These are phyloP conservation scores for Triglochin maritima DNA, from an alignment of 106 monocot genomes.

Conservation along the genomic window DNA sequence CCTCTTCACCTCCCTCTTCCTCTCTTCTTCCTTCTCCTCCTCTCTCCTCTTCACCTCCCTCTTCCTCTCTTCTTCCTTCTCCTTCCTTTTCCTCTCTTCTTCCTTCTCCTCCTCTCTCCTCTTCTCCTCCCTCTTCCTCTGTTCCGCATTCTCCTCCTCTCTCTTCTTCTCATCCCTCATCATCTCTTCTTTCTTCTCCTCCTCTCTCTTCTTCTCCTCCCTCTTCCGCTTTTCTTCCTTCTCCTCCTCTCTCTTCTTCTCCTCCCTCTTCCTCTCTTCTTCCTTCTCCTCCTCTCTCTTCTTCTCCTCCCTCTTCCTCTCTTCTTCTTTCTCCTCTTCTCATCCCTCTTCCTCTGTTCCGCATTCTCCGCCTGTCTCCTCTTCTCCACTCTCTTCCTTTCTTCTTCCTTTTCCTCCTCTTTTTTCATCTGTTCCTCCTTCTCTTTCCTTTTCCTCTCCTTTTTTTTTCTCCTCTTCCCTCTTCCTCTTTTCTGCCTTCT, in stretches of 20 bases:
- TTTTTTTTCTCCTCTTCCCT: slow-evolving; percentile 1
- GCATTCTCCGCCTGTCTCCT: slow-evolving; percentile 17
- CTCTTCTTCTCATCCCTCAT: slow-evolving; percentile 3
- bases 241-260: too few species aligned
- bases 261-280: too few species aligned
- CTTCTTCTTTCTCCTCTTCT: not conserved
- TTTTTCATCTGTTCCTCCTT: slow-evolving; percentile 19
- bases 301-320: not conserved
- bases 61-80: too few species aligned
- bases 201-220: too few species aligned
- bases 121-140: not conserved
- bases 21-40: too few species aligned
- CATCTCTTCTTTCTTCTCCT: not conserved
- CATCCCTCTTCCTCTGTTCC: too few species aligned
- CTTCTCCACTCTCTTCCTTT: slow-evolving; percentile 17
- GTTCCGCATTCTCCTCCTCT: not conserved
- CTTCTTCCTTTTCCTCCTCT: slow-evolving; percentile 9
- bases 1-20: too few species aligned
- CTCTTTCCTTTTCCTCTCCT: slow-evolving; percentile 5
- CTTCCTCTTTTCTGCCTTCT: too few species aligned
- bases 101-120: slow-evolving; percentile 1
- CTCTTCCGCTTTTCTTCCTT: too few species aligned
- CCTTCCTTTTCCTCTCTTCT: not conserved
- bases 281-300: slow-evolving; percentile 8
- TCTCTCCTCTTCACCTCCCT: too few species aligned